Evolutionary conservation across 495 filamentous ascomycete genomes (phyloP).

Genomic region (Penicillium cinerascens): DNA sequence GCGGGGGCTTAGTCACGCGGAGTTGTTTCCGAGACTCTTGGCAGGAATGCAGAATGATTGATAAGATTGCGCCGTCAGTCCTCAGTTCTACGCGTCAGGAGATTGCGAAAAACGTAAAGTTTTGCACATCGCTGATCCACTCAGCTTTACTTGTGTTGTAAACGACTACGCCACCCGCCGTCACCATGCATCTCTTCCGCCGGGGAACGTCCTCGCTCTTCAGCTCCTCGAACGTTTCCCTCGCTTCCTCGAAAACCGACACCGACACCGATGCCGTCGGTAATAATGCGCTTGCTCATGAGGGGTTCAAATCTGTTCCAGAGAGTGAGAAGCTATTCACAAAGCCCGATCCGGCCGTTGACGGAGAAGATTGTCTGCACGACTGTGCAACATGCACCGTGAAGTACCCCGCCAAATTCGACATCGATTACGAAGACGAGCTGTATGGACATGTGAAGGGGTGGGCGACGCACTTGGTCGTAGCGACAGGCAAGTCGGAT

Average conservation of each 20-base stretch:
- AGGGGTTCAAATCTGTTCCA: slow-evolving; percentile 40
- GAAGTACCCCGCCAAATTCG: slow-evolving; percentile 69
- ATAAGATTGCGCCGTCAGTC: slow-evolving; percentile 24
- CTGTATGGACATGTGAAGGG: slow-evolving; percentile 86
- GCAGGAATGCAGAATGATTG: slow-evolving; percentile 29
- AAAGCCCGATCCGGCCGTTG: slow-evolving; percentile 63
- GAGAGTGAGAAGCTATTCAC: slow-evolving; percentile 37
- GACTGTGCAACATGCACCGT: slow-evolving; percentile 85
- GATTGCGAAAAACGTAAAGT: background rate
- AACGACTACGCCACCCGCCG: background rate
- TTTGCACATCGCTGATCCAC: background rate
- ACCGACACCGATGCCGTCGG: slow-evolving; percentile 22
- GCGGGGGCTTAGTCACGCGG: slow-evolving; percentile 27
- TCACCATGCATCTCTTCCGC: slow-evolving; percentile 39
- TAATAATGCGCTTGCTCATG: slow-evolving; percentile 16
- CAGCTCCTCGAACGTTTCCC: slow-evolving; percentile 27
- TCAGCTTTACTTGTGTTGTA: background rate
- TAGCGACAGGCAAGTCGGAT: slow-evolving; percentile 92
- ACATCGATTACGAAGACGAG: slow-evolving; percentile 71
- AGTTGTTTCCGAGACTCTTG: slow-evolving; percentile 17
- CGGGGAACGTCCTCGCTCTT: slow-evolving; percentile 35
- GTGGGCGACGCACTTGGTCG: slow-evolving; percentile 84
- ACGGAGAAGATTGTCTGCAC: slow-evolving; percentile 84
- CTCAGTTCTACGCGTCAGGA: slow-evolving; percentile 4
- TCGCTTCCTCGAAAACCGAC: slow-evolving; percentile 27